These are phyloP conservation scores for Macaranga tanarius DNA, from an alignment of 441 rosid genomes.

Conservation along the genomic window DNA sequence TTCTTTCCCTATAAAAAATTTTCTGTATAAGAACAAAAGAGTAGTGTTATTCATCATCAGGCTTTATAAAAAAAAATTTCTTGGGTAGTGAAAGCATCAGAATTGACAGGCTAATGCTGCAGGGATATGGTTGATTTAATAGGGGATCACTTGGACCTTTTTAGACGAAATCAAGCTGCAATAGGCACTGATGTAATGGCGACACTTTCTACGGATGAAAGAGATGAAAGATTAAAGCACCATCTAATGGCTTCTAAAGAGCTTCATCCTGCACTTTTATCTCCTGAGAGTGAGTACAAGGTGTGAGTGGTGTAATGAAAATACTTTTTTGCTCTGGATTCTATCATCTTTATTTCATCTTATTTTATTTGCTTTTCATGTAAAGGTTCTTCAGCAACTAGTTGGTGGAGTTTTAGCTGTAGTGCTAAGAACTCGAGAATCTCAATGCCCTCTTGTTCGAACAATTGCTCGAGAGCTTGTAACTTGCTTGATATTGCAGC, in stretches of 20 bases:
- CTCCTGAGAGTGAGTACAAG: slow-evolving; percentile 99
- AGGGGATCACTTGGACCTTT: slow-evolving; percentile 89
- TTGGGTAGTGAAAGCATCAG: slow-evolving; percentile 15
- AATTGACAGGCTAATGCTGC: slow-evolving; percentile 36
- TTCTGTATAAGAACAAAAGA: neutral
- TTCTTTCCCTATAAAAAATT: neutral
- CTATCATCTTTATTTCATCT: slow-evolving; percentile 13
- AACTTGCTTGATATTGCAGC: slow-evolving; percentile 93
- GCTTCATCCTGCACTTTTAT: slow-evolving; percentile 88
- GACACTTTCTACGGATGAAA: slow-evolving; percentile 82
- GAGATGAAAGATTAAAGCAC: slow-evolving; percentile 92
- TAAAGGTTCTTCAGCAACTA: slow-evolving; percentile 78
- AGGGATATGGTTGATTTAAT: slow-evolving; percentile 93
- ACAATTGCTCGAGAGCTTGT: slow-evolving; percentile 92
- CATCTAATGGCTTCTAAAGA: slow-evolving; percentile 85
- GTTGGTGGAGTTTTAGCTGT: slow-evolving; percentile 81
- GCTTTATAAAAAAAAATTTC: neutral
- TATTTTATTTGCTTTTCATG: slow-evolving; percentile 5
- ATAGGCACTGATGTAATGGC: slow-evolving; percentile 92
- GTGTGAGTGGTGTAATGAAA: slow-evolving; percentile 57
- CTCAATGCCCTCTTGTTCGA: slow-evolving; percentile 84
- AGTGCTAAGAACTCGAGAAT: slow-evolving; percentile 85
- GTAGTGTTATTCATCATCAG: neutral
- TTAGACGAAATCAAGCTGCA: slow-evolving; percentile 88
- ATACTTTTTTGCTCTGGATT: slow-evolving; percentile 12